Base-by-base conservation (phyloP, 116 monocot genomes). In the Trichopus zeylanicus region DNA sequence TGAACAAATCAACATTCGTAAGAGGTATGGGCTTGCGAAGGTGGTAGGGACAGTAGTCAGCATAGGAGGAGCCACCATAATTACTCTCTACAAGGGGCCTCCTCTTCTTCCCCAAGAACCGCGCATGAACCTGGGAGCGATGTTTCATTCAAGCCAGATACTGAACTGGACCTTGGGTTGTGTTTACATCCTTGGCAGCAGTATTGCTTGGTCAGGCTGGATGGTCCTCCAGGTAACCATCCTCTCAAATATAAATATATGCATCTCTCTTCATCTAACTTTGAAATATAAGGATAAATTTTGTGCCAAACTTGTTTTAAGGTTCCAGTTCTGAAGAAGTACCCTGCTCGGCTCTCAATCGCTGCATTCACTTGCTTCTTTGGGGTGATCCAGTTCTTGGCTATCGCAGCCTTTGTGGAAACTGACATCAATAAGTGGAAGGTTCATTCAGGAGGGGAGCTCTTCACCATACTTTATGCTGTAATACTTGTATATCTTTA, bases 31-130 rank as follows among this genome's bases (percentile, higher is more conserved):
- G 7, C 1, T 84, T 30, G 92, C 92, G 29, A 87, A 87, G 78
- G 70, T 87, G 51, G 61, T 91, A 13, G 91, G 91, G 33, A 86
- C 91, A 59, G 55, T 82, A n/a, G 70, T 61, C 18, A 80, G 86
- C 39, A 73, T 91, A 23, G 80, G 69, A 21, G 91, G 91, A 19
- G 91, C 91, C 27, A 86, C 86, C 8, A 52, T 86, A 8, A 72
- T 91, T 12, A 91, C 91, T 55, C 74, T 91, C 35, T 86, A 79
- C 72, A 86, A 86, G 66, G 91, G 91, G 5, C 80, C 79, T 38
- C 77, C 75, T 46, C 66, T 91, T 59, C 68, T 79, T 8, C 39
- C 62, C 32, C 55, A 67, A 28, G 18, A 73, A 29, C 39, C 51
- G 26, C 60, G 60, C 30, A 58, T 22, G 55, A 62, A 27, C 33